phyloP scores from a whole-genome alignment of 306 rosid species.

The Rosa rugosa region DNA sequence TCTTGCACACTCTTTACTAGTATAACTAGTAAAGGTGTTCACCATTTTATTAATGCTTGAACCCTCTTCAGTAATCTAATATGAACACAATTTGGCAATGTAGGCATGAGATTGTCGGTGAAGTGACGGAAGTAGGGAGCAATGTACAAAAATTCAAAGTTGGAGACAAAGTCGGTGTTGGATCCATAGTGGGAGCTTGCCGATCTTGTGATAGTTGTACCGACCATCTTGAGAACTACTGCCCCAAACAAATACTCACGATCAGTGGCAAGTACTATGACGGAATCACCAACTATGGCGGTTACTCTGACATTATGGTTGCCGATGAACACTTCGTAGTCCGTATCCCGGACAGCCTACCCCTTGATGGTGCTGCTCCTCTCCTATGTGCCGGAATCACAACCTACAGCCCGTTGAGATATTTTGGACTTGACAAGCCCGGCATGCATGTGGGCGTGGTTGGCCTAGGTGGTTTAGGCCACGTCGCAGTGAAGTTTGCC shows the following conservation, averaged over 20 bases:
- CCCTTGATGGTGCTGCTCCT: conserved; percentile 7
- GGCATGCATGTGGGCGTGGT: conserved; percentile 10
- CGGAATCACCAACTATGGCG: conserved; percentile 6
- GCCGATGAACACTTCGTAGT: neutral
- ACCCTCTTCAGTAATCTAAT: neutral
- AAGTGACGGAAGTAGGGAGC: conserved; percentile 18
- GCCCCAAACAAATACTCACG: neutral
- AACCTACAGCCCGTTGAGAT: conserved; percentile 20
- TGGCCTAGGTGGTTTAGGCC: conserved; percentile 13
- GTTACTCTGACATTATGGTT: conserved; percentile 15
- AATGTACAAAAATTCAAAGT: conserved; percentile 3
- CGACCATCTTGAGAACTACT: neutral
- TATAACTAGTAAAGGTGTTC: no score
- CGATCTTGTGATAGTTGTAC: conserved; percentile 1
- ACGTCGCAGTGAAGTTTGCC: conserved; percentile 12
- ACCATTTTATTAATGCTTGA: no score
- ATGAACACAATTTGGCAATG: neutral
- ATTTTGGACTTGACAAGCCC: neutral
- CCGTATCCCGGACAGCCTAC: neutral
- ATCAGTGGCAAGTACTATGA: neutral
- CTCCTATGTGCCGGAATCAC: conserved; percentile 19
- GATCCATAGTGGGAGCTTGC: conserved; percentile 7
- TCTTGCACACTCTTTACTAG: no score
- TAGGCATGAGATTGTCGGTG: conserved; percentile 24
- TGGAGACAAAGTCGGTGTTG: conserved; percentile 23